phyloP scores from a whole-genome alignment of 83 land plant species.

The Thuja plicata region DNA sequence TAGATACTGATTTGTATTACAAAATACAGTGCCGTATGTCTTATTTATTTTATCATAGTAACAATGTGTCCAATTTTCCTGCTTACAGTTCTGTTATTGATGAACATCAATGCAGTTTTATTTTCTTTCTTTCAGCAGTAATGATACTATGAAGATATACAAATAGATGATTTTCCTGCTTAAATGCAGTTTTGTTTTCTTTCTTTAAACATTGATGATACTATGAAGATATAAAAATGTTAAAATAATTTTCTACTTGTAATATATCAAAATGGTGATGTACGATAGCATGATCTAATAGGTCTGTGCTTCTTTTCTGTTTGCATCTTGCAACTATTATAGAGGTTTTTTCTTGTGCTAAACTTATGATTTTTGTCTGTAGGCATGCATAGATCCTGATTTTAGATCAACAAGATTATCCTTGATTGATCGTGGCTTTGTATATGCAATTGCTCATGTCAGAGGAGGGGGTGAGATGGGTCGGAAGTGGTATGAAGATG shows the following conservation, averaged over 20 bases:
- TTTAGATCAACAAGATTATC: constrained; percentile 72
- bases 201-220: background rate
- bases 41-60: background rate
- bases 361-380: constrained; percentile 9
- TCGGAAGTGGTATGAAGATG: constrained; percentile 97
- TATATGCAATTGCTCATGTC: constrained; percentile 94
- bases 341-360: background rate
- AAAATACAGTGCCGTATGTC: background rate
- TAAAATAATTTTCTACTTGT: background rate
- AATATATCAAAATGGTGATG: background rate
- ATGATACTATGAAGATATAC: background rate
- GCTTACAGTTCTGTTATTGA: background rate
- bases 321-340: background rate
- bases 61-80: background rate
- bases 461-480: constrained; percentile 99
- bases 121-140: background rate
- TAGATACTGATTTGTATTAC: no score
- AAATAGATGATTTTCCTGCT: background rate
- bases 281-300: background rate
- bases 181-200: background rate
- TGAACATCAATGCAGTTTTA: background rate
- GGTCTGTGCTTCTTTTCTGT: background rate
- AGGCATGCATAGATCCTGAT: constrained; percentile 79
- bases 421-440: constrained; percentile 85
- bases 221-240: background rate